Percentiles rank a stretch among this genome's conserved stretches.
phyloP scores from a whole-genome alignment of 176 grass and related monocot genomes.

The Aegilops sharonensis region DNA sequence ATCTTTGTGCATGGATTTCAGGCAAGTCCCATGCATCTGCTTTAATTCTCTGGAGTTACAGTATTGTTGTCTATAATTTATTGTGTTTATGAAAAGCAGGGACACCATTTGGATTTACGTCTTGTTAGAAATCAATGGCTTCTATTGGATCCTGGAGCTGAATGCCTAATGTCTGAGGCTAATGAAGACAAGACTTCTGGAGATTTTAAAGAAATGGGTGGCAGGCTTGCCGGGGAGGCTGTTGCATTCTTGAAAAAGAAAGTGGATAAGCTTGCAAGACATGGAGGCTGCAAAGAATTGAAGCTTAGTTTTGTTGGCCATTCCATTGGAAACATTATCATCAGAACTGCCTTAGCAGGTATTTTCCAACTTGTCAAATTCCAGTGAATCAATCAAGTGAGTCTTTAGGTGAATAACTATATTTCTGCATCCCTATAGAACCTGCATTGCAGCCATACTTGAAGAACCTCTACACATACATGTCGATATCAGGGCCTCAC shows the following conservation, averaged over 20 bases:
- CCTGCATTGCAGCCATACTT: conserved; percentile 65
- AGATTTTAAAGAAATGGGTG: conserved; percentile 96
- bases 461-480: conserved; percentile 88
- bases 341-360: conserved; percentile 91
- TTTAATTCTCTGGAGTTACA: conserved; percentile 17
- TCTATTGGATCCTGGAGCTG: conserved; percentile 88
- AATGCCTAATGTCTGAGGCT: conserved; percentile 96
- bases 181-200: conserved; percentile 96
- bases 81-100: conserved; percentile 43
- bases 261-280: conserved; percentile 71
- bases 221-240: conserved; percentile 77
- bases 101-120: conserved; percentile 93
- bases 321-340: conserved; percentile 97
- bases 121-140: conserved; percentile 98
- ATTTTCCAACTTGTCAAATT: conserved; percentile 36
- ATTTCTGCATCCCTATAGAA: conserved; percentile 52
- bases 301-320: conserved; percentile 99
- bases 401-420: conserved; percentile 1
- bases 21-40: conserved; percentile 37
- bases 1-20: conserved; percentile 99
- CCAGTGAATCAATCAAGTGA: background rate
- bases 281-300: conserved; percentile 89
- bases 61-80: conserved; percentile 21
- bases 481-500: conserved; percentile 96
- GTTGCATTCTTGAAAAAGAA: conserved; percentile 77